Percentiles rank a stretch among this genome's conserved stretches.
Evolutionary conservation across 768 basidiomycete genomes (phyloP).

Genomic region (Tricholoma sp.): DNA sequence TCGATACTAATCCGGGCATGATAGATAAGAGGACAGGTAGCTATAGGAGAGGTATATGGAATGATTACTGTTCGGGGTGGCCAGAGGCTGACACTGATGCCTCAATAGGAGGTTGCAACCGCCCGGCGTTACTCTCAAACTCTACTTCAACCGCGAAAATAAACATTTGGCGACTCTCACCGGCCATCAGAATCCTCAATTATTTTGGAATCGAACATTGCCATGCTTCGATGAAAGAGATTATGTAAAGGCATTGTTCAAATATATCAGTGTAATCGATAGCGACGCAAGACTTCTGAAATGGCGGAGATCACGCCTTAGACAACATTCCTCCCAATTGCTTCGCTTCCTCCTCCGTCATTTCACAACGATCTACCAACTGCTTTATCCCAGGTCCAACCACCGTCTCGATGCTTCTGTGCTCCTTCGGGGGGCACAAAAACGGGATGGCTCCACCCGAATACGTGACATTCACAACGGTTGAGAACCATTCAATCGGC

Average conservation of each 20-base stretch:
- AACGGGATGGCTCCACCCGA: slow-evolving; percentile 3
- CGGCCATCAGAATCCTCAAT: no score
- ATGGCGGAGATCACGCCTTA: not conserved
- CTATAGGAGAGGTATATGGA: not conserved
- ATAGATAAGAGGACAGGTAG: not conserved
- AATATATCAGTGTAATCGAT: no score
- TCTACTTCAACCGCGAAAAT: not conserved
- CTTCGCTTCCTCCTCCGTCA: slow-evolving; percentile 12
- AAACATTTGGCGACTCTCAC: no score
- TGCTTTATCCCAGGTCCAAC: slow-evolving; percentile 6
- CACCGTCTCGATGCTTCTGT: slow-evolving; percentile 3
- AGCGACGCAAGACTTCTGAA: not conserved
- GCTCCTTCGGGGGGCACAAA: slow-evolving; percentile 1
- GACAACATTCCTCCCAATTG: slow-evolving; percentile 2
- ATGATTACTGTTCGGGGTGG: not conserved
- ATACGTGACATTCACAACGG: slow-evolving; percentile 11
- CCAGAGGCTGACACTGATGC: not conserved
- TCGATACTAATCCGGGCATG: not conserved
- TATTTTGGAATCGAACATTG: not conserved
- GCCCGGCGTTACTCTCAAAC: not conserved
- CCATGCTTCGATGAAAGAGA: not conserved
- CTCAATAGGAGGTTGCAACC: no score
- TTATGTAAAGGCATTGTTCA: not conserved
- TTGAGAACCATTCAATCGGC: slow-evolving; percentile 11
- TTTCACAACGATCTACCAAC: slow-evolving; percentile 10